Base-by-base conservation (phyloP, 2,329 filamentous ascomycete species). In the Talaromyces sp. region DNA sequence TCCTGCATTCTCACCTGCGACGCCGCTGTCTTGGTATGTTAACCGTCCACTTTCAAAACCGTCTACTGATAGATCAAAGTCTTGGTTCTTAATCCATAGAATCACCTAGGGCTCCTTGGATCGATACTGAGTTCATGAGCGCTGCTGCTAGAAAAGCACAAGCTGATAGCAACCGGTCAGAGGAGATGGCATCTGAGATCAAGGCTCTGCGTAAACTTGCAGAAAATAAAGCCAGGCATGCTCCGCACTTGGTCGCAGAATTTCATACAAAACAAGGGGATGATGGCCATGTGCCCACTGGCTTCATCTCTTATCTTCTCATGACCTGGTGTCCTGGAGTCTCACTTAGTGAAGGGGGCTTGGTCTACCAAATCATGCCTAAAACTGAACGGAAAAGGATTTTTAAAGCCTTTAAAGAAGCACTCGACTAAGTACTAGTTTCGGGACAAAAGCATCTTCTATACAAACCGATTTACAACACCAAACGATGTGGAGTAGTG, bases 401-500 rank as follows among this genome's bases (percentile, higher is more conserved):
- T 36, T 27, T 22, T 13, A 33, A 55, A 13, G 53, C 53, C 13
- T 55, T 39, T 22, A 55, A 55, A 42, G 53, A 55, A 36, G 53
- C 30, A 55, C 33, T 33, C 4, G 28, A 55, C 30, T 55, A 55
- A 36, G 53, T 36, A n/a, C 7, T 13, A 19, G 30, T 11, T 19
- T 55, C 8, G 17, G 17, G 30, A 7, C 1, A 55, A 36, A 36
- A 55, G 33, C 15, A 33, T 55, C n/a, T 33, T 33, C 27, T 36
- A 33, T 55, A 36, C 53, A 39, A 55, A 55, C 30, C 22, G 30
- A 27, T 7, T 27, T 55, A 27, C 30, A 22, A 55, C 33, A 42
- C 53, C 30, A 55, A 55, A 22, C 28, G 53, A 55, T 55, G 30
- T 42, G 53, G 28, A 55, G 53, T 55, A 42, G 53, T 55, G 30